A percentile compares a stretch with the other conserved stretches of the same genome.
These are phyloP conservation scores for Isatis lusitanica DNA, from an alignment of 441 rosid species.

Conservation along the genomic window DNA sequence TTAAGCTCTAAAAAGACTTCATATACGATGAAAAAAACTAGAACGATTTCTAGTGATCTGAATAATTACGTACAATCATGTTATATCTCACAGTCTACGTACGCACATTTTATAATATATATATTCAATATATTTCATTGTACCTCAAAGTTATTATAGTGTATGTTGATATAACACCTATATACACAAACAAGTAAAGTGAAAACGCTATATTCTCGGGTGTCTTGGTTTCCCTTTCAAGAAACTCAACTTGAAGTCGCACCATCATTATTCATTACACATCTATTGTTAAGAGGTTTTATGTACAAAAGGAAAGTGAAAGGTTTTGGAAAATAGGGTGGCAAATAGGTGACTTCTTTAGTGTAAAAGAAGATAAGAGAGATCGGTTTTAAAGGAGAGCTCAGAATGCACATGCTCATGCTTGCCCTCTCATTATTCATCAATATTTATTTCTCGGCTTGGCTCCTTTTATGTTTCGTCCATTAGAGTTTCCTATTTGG, in stretches of 20 bases:
- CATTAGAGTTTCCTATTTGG: slow-evolving; percentile 22
- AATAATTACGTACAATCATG: neutral
- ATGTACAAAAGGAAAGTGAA: slow-evolving; percentile 33
- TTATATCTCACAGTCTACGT: neutral
- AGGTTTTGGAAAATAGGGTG: slow-evolving; percentile 26
- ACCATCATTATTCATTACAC: slow-evolving; percentile 22
- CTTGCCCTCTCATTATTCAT: slow-evolving; percentile 17
- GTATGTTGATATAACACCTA: slow-evolving; percentile 17
- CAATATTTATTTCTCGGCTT: slow-evolving; percentile 22
- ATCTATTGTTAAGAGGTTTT: slow-evolving; percentile 15
- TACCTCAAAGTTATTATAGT: slow-evolving; percentile 16
- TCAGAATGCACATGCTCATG: slow-evolving; percentile 35
- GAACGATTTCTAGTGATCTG: neutral
- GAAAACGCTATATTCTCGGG: slow-evolving; percentile 31
- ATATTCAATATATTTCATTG: neutral
- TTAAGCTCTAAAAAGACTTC: neutral
- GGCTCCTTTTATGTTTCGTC: slow-evolving; percentile 31
- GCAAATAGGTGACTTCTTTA: slow-evolving; percentile 38
- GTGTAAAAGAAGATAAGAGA: slow-evolving; percentile 32
- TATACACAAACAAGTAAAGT: slow-evolving; percentile 33
- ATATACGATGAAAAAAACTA: neutral
- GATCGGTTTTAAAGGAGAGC: slow-evolving; percentile 17
- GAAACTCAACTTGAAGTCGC: slow-evolving; percentile 35
- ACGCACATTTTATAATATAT: neutral
- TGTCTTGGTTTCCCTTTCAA: slow-evolving; percentile 25